Evolutionary conservation across 352 stramenopile genomes (phyloP), one percentile per base, ranked within the genome.

Genomic region (Globisporangium apiculatum): DNA sequence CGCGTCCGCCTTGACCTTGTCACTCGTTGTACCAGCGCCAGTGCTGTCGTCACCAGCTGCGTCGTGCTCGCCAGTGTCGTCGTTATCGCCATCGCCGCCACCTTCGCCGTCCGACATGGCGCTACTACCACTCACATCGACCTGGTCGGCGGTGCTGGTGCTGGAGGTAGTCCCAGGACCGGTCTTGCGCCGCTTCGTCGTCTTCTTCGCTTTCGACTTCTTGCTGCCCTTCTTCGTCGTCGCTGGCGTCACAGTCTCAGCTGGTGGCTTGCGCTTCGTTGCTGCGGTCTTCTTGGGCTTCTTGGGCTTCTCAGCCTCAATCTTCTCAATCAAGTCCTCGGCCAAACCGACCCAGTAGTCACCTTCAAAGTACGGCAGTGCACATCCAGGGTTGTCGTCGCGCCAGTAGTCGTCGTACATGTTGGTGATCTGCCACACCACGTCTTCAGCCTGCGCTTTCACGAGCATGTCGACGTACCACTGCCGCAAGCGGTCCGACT

Each of bases 351-450:
- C 82, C 86, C 86, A 95, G 55, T 94, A 95, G 53, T 95, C 86
- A 7, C 84, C 86, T 60, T 94, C 85, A 57, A 88, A 95, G 60
- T 95, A 95, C 50, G 83, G 84, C 55, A 97, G 60, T 7, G 56
- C 83, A 55, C 65, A 97, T 62, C 84, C 97, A 62, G 79, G 81
- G 65, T 92, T 86, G 45, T 90, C 71, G 49, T 94, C 76, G 17
- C 77, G 69, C 80, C 98, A 98, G 63, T 97, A 98, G 59, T 96
- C 87, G 64, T 99, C 94, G 61, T 97, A 98, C 55, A 99, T 81
- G 63, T 97, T 98, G 42, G 92, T 89, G n/a, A 98, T 95, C 56
- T 97, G 84, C 52, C 86, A 84, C 15, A 98, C 91, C 31, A 99
- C 80, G 1, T 95, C 93, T 65, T 95, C 79, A 15, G 89, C 72